These are phyloP conservation scores for Coniella vitis DNA, from an alignment of 2,329 filamentous ascomycete genomes.

Conservation along the genomic window DNA sequence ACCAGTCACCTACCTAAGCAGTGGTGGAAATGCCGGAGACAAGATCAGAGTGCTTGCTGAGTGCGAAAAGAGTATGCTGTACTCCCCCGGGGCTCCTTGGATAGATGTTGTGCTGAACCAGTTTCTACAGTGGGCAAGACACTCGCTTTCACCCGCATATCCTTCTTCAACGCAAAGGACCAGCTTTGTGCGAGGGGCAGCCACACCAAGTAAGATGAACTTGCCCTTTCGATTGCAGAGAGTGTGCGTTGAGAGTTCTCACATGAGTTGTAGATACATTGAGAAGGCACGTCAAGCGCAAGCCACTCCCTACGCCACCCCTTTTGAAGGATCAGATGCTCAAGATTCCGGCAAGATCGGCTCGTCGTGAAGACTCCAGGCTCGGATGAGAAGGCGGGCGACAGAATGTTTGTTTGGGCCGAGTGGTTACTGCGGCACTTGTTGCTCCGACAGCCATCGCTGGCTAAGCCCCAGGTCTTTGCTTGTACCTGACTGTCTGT, in stretches of 20 bases:
- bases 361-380: background rate
- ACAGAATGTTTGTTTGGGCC: no score
- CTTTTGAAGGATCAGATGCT: background rate
- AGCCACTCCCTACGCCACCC: background rate
- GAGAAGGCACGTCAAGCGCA: conserved; percentile 10
- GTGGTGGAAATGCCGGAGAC: conserved; percentile 52
- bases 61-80: conserved; percentile 52
- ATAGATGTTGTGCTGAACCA: background rate
- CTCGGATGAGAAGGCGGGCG: no score
- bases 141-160: conserved; percentile 53
- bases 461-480: no score
- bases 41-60: conserved; percentile 48
- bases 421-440: no score
- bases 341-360: background rate
- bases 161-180: conserved; percentile 52
- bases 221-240: no score
- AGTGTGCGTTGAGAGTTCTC: no score
- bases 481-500: no score
- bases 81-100: background rate
- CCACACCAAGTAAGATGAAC: conserved; percentile 52
- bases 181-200: conserved; percentile 56
- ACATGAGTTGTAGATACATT: conserved; percentile 6
- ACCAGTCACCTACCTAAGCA: conserved; percentile 55
- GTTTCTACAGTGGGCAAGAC: conserved; percentile 50
- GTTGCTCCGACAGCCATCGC: no score